Evolutionary conservation across 257 asterid genomes (phyloP).

Genomic region (Perilla frutescens): DNA sequence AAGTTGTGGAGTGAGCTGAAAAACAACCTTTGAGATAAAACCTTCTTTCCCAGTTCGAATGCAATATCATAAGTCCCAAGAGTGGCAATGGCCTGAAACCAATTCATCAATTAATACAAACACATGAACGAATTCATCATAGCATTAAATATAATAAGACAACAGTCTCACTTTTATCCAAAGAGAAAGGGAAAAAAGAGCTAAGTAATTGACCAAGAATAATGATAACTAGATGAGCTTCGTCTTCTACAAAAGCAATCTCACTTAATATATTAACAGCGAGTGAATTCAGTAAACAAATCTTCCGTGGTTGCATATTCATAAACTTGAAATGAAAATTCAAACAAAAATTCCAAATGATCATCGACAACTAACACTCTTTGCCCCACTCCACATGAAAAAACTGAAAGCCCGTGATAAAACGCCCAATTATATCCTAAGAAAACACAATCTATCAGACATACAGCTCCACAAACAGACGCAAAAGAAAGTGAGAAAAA

Average conservation of each 20-base stretch:
- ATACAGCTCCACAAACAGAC: conserved; percentile 11
- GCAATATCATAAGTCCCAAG: conserved; percentile 92
- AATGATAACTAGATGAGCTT: not conserved
- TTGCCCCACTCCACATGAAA: not conserved
- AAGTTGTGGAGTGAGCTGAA: conserved; percentile 7
- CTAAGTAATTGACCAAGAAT: conserved; percentile 4
- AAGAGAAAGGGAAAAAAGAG: not conserved
- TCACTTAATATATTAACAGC: not conserved
- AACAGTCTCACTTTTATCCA: not conserved
- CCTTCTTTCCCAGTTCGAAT: conserved; percentile 87
- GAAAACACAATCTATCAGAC: conserved; percentile 9
- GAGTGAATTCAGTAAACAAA: not conserved
- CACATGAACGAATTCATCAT: conserved; percentile 16
- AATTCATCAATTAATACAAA: conserved; percentile 34
- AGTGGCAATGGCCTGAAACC: conserved; percentile 80
- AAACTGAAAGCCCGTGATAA: not conserved
- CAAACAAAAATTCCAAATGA: conserved; percentile 7
- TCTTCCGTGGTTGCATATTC: not conserved
- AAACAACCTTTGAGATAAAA: conserved; percentile 79
- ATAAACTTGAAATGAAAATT: conserved; percentile 9
- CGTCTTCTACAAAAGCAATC: conserved; percentile 13
- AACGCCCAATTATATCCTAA: conserved; percentile 1
- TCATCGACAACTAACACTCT: not conserved
- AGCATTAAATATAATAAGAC: conserved; percentile 2
- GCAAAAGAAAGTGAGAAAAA: not conserved